phyloP scores from a whole-genome alignment of 2,329 filamentous ascomycete species.

The Apiospora marii region DNA sequence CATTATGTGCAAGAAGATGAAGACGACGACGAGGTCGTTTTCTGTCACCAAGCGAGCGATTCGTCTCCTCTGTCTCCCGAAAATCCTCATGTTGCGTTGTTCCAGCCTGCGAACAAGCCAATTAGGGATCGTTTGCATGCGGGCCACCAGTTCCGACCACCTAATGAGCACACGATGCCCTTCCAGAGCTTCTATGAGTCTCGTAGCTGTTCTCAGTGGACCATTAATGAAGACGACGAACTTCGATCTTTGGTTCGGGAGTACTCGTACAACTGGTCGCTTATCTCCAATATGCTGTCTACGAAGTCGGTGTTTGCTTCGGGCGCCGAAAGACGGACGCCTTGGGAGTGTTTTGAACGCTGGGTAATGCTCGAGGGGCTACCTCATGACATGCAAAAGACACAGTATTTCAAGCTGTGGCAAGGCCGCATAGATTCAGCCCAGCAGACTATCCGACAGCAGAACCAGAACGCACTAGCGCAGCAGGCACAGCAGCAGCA shows the following conservation, averaged over 20 bases:
- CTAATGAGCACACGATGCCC: constrained; percentile 91
- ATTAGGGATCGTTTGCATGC: constrained; percentile 91
- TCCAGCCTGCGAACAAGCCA: constrained; percentile 86
- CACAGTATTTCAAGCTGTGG: constrained; percentile 87
- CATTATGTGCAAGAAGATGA: constrained; percentile 78
- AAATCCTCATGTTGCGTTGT: constrained; percentile 82
- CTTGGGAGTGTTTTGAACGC: constrained; percentile 98
- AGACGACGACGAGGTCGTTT: constrained; percentile 54
- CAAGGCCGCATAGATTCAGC: constrained; percentile 67
- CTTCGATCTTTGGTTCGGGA: constrained; percentile 85
- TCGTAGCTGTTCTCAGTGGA: constrained; percentile 89
- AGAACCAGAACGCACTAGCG: constrained; percentile 57
- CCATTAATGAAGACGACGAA: constrained; percentile 87
- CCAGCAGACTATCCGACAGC: constrained; percentile 61
- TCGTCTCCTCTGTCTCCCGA: constrained; percentile 66
- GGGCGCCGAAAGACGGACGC: constrained; percentile 86
- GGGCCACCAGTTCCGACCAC: constrained; percentile 90
- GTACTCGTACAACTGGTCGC: constrained; percentile 96
- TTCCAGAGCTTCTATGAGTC: constrained; percentile 89
- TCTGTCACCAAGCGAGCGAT: constrained; percentile 41
- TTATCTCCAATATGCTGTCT: constrained; percentile 84
- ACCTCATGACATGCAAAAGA: constrained; percentile 92
- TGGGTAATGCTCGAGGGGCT: constrained; percentile 94
- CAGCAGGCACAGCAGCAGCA: constrained; percentile 42
- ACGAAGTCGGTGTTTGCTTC: constrained; percentile 81